Evolutionary conservation across 441 rosid genomes (phyloP).

Genomic region (Adansonia grandidieri): DNA sequence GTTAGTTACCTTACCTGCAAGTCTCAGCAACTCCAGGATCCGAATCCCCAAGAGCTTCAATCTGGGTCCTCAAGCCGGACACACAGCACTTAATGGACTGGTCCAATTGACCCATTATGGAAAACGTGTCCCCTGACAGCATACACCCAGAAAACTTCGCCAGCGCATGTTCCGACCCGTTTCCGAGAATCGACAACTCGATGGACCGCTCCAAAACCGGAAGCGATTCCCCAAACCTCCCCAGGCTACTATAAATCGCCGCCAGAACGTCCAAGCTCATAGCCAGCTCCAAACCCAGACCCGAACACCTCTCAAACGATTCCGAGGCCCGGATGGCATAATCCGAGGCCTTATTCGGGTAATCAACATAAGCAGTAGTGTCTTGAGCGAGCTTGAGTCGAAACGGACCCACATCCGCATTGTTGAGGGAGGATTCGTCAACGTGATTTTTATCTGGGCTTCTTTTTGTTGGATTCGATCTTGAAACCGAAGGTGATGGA

Average conservation of each 20-base stretch:
- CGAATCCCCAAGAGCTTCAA: conserved; percentile 47
- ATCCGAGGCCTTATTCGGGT: conserved; percentile 50
- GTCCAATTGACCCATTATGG: conserved; percentile 54
- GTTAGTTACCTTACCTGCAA: conserved; percentile 39
- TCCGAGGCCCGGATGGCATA: conserved; percentile 51
- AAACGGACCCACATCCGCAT: conserved; percentile 53
- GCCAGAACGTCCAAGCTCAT: conserved; percentile 62
- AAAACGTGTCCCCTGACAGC: conserved; percentile 66
- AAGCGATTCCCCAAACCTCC: conserved; percentile 55
- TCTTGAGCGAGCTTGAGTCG: conserved; percentile 55
- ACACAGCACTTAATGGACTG: conserved; percentile 54
- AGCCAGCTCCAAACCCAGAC: conserved; percentile 46
- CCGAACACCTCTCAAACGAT: conserved; percentile 43
- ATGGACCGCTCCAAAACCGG: conserved; percentile 58
- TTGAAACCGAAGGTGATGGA: conserved; percentile 31
- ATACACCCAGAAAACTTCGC: conserved; percentile 60
- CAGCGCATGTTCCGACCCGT: conserved; percentile 40
- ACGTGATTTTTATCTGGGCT: conserved; percentile 27
- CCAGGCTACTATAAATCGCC: conserved; percentile 58
- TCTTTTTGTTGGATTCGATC: conserved; percentile 21
- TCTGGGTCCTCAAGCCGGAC: conserved; percentile 57
- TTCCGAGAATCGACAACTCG: conserved; percentile 10
- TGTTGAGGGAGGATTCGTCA: conserved; percentile 37
- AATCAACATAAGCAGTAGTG: conserved; percentile 43
- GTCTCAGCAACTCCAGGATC: conserved; percentile 62